phyloP scores from a whole-genome alignment of 495 filamentous ascomycete genomes.

The Penicillium manginii region DNA sequence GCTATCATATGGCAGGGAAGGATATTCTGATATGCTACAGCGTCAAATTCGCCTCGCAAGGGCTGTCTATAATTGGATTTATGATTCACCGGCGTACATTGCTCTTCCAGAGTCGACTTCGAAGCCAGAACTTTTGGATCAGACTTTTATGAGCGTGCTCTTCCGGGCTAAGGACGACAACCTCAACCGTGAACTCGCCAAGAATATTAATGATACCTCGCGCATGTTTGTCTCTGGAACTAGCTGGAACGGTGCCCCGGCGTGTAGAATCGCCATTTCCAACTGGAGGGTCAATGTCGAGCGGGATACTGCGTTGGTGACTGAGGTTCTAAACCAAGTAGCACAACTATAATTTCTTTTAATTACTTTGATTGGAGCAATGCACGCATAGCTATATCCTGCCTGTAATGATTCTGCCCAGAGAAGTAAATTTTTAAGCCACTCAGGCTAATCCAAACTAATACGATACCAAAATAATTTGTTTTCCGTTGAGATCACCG shows the following conservation, averaged over 20 bases:
- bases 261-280: constrained; percentile 78
- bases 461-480: constrained; percentile 2
- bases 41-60: constrained; percentile 74
- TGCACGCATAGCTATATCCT: too few relatives aligned
- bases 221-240: constrained; percentile 86
- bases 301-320: constrained; percentile 42
- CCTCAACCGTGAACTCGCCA: constrained; percentile 67
- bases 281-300: constrained; percentile 69
- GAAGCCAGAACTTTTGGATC: constrained; percentile 43
- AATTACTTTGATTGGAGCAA: too few relatives aligned
- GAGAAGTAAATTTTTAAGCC: neutral
- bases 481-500: constrained; percentile 40
- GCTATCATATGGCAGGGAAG: constrained; percentile 70
- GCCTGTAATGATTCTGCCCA: neutral
- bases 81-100: constrained; percentile 62
- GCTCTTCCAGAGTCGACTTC: constrained; percentile 56
- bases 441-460: neutral
- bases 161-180: constrained; percentile 73
- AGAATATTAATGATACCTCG: constrained; percentile 71
- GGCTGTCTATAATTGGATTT: constrained; percentile 64
- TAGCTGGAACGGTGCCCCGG: constrained; percentile 70
- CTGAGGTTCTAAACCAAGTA: constrained; percentile 38
- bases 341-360: constrained; percentile 6
- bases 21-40: constrained; percentile 71
- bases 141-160: constrained; percentile 76